These are phyloP conservation scores for Trichophyton verrucosum DNA, from an alignment of 2,329 filamentous ascomycete species.

Conservation along the genomic window DNA sequence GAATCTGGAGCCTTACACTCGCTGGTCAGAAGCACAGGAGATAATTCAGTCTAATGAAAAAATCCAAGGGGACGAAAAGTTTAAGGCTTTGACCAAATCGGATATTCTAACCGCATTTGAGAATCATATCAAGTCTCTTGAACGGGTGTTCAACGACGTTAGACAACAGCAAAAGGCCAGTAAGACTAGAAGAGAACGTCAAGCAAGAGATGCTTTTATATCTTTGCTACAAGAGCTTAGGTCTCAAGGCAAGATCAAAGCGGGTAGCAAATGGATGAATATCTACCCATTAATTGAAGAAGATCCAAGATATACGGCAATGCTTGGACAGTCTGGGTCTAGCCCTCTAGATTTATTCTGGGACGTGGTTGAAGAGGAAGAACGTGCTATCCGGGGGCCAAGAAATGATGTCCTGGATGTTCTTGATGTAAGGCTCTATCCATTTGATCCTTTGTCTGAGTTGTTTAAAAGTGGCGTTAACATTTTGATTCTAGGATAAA, in stretches of 20 bases:
- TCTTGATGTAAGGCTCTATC: conserved; percentile 51
- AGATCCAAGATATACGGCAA: conserved; percentile 70
- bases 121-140: conserved; percentile 83
- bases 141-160: conserved; percentile 81
- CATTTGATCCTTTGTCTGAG: neutral
- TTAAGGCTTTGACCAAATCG: conserved; percentile 70
- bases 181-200: conserved; percentile 70
- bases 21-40: conserved; percentile 81
- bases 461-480: neutral
- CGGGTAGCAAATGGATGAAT: conserved; percentile 79
- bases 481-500: conserved; percentile 55
- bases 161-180: conserved; percentile 76
- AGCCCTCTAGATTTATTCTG: conserved; percentile 87
- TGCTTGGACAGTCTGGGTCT: conserved; percentile 74
- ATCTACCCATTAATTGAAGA: conserved; percentile 61
- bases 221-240: conserved; percentile 63
- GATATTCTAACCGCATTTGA: conserved; percentile 90
- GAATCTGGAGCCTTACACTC: conserved; percentile 81
- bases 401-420: conserved; percentile 79
- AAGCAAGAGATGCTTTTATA: conserved; percentile 70
- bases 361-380: conserved; percentile 89
- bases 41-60: conserved; percentile 65
- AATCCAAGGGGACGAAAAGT: conserved; percentile 72
- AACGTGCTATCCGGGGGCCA: conserved; percentile 67
- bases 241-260: conserved; percentile 68